Evolutionary conservation across 352 stramenopile genomes (phyloP).

Genomic region (Phytophthora pisi): DNA sequence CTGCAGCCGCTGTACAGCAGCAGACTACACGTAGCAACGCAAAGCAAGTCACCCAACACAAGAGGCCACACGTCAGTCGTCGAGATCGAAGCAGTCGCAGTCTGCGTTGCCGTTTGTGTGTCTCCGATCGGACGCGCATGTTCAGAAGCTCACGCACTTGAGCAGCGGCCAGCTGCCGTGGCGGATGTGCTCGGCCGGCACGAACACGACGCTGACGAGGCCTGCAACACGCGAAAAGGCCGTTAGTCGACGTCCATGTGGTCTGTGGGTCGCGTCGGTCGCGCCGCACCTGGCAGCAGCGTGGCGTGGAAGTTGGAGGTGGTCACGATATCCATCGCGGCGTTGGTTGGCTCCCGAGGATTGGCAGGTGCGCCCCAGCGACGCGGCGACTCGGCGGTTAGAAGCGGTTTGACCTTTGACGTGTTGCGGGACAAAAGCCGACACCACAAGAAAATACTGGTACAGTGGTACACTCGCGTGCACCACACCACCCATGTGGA

Average conservation of each 20-base stretch:
- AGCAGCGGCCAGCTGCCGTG: slow-evolving; percentile 82
- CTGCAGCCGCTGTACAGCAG: slow-evolving; percentile 83
- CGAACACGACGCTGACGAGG: slow-evolving; percentile 80
- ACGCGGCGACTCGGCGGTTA: neutral
- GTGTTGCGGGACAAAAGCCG: slow-evolving; percentile 1
- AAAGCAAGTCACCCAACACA: neutral
- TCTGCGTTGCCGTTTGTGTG: neutral
- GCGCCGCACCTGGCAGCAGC: slow-evolving; percentile 64
- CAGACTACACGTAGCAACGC: slow-evolving; percentile 45
- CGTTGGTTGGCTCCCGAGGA: neutral
- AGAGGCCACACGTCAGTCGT: neutral
- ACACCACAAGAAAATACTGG: slow-evolving; percentile 3
- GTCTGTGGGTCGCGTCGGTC: slow-evolving; percentile 32
- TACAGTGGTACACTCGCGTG: slow-evolving; percentile 1
- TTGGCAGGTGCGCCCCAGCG: neutral
- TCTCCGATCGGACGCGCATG: slow-evolving; percentile 23
- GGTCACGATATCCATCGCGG: slow-evolving; percentile 85
- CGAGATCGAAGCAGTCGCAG: neutral
- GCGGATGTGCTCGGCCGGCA: slow-evolving; percentile 68
- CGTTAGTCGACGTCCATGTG: neutral
- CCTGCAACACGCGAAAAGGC: slow-evolving; percentile 37
- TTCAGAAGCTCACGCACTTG: slow-evolving; percentile 63
- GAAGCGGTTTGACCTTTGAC: slow-evolving; percentile 3
- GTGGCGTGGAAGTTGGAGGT: slow-evolving; percentile 91
- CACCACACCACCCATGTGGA: neutral